A percentile compares a stretch with the other conserved stretches of the same genome.
Conservation (phyloP, 2,329 filamentous ascomycete species). For the Apiospora marii region DNA sequence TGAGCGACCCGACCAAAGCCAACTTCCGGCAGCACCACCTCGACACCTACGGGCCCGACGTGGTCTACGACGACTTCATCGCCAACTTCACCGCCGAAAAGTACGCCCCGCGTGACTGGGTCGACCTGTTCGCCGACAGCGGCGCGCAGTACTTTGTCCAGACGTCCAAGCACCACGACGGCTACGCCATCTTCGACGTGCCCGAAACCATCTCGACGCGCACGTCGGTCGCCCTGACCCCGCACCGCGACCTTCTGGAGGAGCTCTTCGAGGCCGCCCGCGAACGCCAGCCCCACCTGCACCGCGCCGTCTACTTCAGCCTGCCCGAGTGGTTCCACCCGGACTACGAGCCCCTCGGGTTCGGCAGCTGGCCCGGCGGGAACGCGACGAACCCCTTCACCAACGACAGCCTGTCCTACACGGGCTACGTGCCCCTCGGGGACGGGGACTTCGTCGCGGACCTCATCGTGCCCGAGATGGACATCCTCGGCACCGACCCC, state of each 20-base stretch:
- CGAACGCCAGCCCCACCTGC: slow-evolving; percentile 49
- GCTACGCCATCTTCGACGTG: slow-evolving; percentile 54
- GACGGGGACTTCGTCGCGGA: slow-evolving; percentile 50
- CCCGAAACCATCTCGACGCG: slow-evolving; percentile 47
- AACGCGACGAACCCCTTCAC: slow-evolving; percentile 55
- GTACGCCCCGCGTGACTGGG: slow-evolving; percentile 57
- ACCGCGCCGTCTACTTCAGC: slow-evolving; percentile 56
- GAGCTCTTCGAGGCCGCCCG: slow-evolving; percentile 54
- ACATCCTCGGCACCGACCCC: slow-evolving; percentile 46
- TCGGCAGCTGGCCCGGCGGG: slow-evolving; percentile 44
- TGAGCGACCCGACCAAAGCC: not conserved
- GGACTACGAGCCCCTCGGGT: slow-evolving; percentile 52
- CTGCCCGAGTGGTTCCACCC: slow-evolving; percentile 60
- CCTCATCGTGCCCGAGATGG: slow-evolving; percentile 56
- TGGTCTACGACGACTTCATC: slow-evolving; percentile 65
- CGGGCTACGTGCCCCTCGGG: slow-evolving; percentile 45
- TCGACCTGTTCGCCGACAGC: slow-evolving; percentile 47
- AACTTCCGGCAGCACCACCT: slow-evolving; percentile 53
- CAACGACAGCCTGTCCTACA: slow-evolving; percentile 49
- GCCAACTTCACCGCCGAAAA: slow-evolving; percentile 57
- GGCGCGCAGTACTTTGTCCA: slow-evolving; percentile 55
- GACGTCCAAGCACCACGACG: slow-evolving; percentile 57
- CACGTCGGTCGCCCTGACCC: slow-evolving; percentile 50
- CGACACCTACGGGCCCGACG: slow-evolving; percentile 56
- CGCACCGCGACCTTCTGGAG: slow-evolving; percentile 48